Base-by-base conservation (phyloP, 306 rosid genomes). In the Glycyrrhiza uralensis region DNA sequence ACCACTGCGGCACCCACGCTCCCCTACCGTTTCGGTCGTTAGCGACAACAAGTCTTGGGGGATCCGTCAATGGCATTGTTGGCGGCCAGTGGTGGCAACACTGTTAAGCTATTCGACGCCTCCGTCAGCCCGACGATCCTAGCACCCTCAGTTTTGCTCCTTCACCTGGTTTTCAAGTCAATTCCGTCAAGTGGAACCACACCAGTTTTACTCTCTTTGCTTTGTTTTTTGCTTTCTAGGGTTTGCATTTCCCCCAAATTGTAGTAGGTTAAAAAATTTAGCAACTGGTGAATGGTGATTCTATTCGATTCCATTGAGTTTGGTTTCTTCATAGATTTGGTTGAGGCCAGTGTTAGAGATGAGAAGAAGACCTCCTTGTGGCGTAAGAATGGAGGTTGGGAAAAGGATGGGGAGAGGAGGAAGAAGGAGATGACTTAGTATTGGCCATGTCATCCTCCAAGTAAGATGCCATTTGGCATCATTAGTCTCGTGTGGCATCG, bases 171-270 rank as follows among this genome's bases (percentile, higher is more conserved):
- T 84, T 79, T 85, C 65, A 96, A 50, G 87, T 92, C 85, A 86
- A 92, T 84, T 88, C 95, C 12, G 85, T 92, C 47, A 92, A 88
- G 82, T 92, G 98, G 98, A 90, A 89, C 82, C 98, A 92, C 74
- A 90, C 98, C 52, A 86, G 87, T 87, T n/a, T n/a, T n/a, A n/a
- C n/a, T n/a, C n/a, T 58, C 17, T 28, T 36, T 22, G 41, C 9
- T 47, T 69, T n/a, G n/a, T n/a, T n/a, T n/a, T n/a, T n/a, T n/a
- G n/a, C n/a, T n/a, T n/a, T n/a, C n/a, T n/a, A n/a, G n/a, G n/a
- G n/a, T n/a, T n/a, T n/a, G n/a, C n/a, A n/a, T n/a, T n/a, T n/a
- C n/a, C n/a, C n/a, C n/a, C n/a, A n/a, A n/a, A n/a, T n/a, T n/a
- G n/a, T n/a, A n/a, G n/a, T n/a, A n/a, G n/a, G n/a, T n/a, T n/a